Evolutionary conservation across 2,329 filamentous ascomycete species (phyloP).

Genomic region (Aureobasidium namibiae): DNA sequence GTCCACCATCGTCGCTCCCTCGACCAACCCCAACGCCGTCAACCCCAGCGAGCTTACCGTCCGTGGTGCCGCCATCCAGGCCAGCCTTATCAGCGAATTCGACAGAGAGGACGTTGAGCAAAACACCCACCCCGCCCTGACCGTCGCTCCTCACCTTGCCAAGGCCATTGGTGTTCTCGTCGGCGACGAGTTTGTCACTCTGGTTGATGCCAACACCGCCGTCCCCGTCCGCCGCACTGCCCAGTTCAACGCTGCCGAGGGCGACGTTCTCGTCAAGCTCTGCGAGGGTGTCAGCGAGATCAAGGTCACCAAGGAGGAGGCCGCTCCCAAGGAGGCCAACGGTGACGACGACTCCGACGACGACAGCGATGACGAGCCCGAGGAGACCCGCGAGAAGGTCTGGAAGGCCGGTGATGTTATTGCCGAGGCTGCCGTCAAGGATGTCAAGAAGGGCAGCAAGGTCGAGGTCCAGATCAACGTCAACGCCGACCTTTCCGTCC

Average conservation of each 20-base stretch:
- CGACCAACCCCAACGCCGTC: slow-evolving; percentile 67
- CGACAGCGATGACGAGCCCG: slow-evolving; percentile 64
- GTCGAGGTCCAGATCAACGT: slow-evolving; percentile 93
- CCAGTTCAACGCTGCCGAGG: slow-evolving; percentile 68
- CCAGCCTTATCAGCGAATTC: slow-evolving; percentile 88
- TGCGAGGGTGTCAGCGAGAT: slow-evolving; percentile 86
- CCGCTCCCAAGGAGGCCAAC: slow-evolving; percentile 58
- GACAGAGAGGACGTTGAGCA: slow-evolving; percentile 90
- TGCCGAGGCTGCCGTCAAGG: slow-evolving; percentile 77
- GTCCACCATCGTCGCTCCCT: slow-evolving; percentile 74
- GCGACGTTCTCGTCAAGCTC: slow-evolving; percentile 80
- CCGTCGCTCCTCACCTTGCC: slow-evolving; percentile 81
- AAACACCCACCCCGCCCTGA: slow-evolving; percentile 90
- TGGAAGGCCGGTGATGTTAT: slow-evolving; percentile 82
- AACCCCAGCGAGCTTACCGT: slow-evolving; percentile 89
- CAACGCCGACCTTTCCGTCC: slow-evolving; percentile 67
- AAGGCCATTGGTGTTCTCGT: slow-evolving; percentile 81
- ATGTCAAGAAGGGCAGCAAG: slow-evolving; percentile 79
- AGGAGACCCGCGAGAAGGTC: slow-evolving; percentile 81
- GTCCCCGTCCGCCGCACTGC: slow-evolving; percentile 81
- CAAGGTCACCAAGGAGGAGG: slow-evolving; percentile 82
- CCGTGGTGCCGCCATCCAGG: slow-evolving; percentile 90
- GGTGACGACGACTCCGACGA: slow-evolving; percentile 52
- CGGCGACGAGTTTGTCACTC: slow-evolving; percentile 61
- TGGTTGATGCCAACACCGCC: slow-evolving; percentile 79